Conservation (phyloP, 768 basidiomycete species). For the Agaricus sinodeliciosus region DNA sequence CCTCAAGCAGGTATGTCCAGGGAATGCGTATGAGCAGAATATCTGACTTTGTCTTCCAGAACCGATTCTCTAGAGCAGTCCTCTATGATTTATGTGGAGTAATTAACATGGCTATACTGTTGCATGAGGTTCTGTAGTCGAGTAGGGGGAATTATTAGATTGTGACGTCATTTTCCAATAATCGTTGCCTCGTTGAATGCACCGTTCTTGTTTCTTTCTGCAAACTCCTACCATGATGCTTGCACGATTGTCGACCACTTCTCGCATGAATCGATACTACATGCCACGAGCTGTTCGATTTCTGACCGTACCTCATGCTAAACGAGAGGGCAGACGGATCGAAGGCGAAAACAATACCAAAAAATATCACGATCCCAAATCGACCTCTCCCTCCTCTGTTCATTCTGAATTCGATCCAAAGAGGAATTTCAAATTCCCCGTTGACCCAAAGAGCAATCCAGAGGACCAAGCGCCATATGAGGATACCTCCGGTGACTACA, state of each 20-base stretch:
- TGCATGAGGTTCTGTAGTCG: no score
- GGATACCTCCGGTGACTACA: neutral
- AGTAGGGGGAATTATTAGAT: neutral
- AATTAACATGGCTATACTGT: no score
- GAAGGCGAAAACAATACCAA: neutral
- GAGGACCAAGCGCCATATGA: neutral
- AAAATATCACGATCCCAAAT: neutral
- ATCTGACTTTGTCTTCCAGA: neutral
- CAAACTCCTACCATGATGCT: neutral
- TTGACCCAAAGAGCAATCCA: slow-evolving; percentile 6
- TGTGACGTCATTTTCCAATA: neutral
- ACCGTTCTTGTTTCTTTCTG: neutral
- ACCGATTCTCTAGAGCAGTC: neutral
- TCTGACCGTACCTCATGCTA: neutral
- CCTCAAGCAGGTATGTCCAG: neutral
- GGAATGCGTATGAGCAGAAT: neutral
- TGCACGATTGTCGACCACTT: neutral
- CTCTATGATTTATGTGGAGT: neutral
- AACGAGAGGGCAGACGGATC: neutral
- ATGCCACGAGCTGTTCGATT: no score
- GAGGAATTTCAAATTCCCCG: neutral
- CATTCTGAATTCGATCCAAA: neutral
- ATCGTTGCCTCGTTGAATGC: neutral
- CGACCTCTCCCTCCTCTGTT: neutral
- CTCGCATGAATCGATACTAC: neutral